phyloP scores from a whole-genome alignment of 2,329 filamentous ascomycete species.

The Magnaporthiopsis poae region DNA sequence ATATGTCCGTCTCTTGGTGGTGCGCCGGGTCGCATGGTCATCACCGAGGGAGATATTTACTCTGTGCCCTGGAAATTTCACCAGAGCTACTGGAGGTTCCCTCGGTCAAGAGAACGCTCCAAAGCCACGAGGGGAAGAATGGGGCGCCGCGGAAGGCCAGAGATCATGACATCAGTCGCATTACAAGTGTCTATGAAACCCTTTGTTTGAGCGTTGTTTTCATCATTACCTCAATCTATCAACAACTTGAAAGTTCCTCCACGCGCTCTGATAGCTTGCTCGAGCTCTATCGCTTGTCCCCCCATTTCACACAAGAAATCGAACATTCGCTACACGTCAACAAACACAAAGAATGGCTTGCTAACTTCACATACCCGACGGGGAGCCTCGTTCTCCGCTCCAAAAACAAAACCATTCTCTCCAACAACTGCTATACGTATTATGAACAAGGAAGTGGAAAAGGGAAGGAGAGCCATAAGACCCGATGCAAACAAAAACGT shows the following conservation, averaged over 20 bases:
- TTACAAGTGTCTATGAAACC: too few relatives aligned
- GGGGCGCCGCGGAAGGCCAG: too few relatives aligned
- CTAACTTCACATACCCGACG: not conserved
- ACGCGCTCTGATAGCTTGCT: not conserved
- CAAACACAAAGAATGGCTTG: not conserved
- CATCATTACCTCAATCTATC: constrained; percentile 5
- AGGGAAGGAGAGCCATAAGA: constrained; percentile 3
- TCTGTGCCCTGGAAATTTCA: too few relatives aligned
- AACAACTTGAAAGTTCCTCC: not conserved
- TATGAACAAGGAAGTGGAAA: constrained; percentile 5
- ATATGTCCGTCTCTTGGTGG: too few relatives aligned
- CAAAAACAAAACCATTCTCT: constrained; percentile 1
- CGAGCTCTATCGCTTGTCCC: constrained; percentile 1
- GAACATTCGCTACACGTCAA: not conserved
- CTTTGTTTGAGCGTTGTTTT: too few relatives aligned
- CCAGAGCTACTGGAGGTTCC: too few relatives aligned
- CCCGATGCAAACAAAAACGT: constrained; percentile 2
- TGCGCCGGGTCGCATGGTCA: too few relatives aligned
- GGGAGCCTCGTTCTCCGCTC: not conserved
- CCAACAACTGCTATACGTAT: constrained; percentile 2
- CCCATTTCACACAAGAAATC: constrained; percentile 1
- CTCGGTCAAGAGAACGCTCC: too few relatives aligned
- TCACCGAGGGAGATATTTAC: too few relatives aligned
- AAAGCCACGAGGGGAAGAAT: too few relatives aligned
- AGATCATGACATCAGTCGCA: too few relatives aligned